Conservation (phyloP, 768 basidiomycete genomes). For the Calocera viscosa region DNA sequence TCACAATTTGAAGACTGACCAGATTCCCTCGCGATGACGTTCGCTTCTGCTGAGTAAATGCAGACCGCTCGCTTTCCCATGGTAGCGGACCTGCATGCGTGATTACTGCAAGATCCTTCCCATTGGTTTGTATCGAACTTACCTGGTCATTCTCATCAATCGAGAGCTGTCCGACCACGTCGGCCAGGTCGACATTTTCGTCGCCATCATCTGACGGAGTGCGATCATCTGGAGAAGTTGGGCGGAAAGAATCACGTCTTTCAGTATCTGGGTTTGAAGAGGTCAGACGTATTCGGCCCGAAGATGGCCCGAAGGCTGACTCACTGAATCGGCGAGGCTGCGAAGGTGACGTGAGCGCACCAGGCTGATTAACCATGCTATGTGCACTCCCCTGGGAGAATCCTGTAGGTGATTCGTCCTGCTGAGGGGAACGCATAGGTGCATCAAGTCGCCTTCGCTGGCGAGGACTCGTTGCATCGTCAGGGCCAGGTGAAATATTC, state of each 20-base stretch:
- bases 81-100: slow-evolving; percentile 46
- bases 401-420: neutral
- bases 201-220: slow-evolving; percentile 31
- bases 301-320: neutral
- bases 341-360: neutral
- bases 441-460: slow-evolving; percentile 18
- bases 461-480: slow-evolving; percentile 15
- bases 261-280: neutral
- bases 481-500: slow-evolving; percentile 7
- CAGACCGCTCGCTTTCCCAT: slow-evolving; percentile 73
- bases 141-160: slow-evolving; percentile 70
- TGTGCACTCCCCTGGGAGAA: neutral
- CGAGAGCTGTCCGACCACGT: slow-evolving; percentile 74
- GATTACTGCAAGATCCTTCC: neutral
- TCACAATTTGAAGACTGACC: neutral
- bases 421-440: slow-evolving; percentile 5
- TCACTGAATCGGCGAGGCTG: slow-evolving; percentile 7
- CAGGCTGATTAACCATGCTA: neutral
- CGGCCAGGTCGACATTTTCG: slow-evolving; percentile 33
- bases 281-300: neutral
- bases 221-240: slow-evolving; percentile 20
- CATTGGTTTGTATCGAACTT: neutral
- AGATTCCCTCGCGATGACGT: slow-evolving; percentile 11
- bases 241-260: neutral
- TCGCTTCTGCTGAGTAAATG: slow-evolving; percentile 39